Percentiles rank a stretch among this genome's conserved stretches.
Evolutionary conservation across 768 basidiomycete species (phyloP).

Genomic region (Tubosaeta sp.): DNA sequence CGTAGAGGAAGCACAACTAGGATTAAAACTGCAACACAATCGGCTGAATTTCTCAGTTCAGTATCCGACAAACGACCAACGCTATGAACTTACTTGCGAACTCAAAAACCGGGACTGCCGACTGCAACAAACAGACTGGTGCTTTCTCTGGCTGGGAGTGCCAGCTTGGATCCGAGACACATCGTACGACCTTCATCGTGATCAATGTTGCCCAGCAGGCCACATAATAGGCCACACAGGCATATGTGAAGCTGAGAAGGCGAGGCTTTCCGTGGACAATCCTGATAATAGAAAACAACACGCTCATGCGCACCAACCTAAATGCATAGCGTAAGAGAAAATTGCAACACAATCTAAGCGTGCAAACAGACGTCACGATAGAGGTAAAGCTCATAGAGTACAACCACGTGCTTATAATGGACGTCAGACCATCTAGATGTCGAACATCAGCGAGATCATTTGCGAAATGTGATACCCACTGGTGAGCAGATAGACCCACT

Average conservation of each 20-base stretch:
- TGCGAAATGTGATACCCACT: not conserved
- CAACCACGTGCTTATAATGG: constrained; percentile 8
- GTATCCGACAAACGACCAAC: not conserved
- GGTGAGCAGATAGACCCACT: constrained; percentile 7
- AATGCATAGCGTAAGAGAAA: not conserved
- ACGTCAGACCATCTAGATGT: not conserved
- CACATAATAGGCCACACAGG: constrained; percentile 4
- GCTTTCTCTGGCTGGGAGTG: not conserved
- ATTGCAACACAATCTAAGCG: not conserved
- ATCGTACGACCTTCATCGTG: constrained; percentile 5
- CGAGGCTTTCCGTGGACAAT: constrained; percentile 2
- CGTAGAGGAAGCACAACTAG: constrained; percentile 10
- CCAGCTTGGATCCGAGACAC: constrained; percentile 9
- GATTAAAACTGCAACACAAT: constrained; percentile 3
- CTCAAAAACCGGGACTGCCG: not conserved
- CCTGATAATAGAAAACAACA: constrained; percentile 19
- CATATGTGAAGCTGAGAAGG: constrained; percentile 10
- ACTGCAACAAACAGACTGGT: not conserved
- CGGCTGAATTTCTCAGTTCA: constrained; percentile 2
- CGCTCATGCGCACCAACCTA: constrained; percentile 17
- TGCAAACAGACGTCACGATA: constrained; percentile 7
- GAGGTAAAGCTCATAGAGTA: constrained; percentile 8
- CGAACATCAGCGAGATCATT: too few relatives aligned
- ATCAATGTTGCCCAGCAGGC: constrained; percentile 7
- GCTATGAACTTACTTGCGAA: not conserved